Conservation (phyloP, 2,329 filamentous ascomycete species). For the Aspergillus sp. region DNA sequence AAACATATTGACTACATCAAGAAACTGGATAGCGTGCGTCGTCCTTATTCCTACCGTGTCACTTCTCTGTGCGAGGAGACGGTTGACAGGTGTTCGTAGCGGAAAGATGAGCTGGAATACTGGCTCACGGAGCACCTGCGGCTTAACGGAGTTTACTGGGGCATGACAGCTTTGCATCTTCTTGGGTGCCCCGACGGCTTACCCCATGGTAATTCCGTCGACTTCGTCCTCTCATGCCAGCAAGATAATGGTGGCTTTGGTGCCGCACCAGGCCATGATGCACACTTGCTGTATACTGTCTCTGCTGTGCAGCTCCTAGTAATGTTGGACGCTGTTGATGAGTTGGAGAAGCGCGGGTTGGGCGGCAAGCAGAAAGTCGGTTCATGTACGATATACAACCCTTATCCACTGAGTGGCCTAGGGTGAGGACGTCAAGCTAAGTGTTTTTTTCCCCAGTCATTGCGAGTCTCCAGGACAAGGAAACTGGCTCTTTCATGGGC, state of each 20-base stretch:
- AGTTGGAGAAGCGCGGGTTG: slow-evolving; percentile 70
- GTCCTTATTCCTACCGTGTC: slow-evolving; percentile 24
- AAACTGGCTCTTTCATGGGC: slow-evolving; percentile 84
- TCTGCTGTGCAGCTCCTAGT: slow-evolving; percentile 93
- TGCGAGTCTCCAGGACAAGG: slow-evolving; percentile 73
- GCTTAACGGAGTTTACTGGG: slow-evolving; percentile 96
- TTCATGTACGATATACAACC: slow-evolving; percentile 71
- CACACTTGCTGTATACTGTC: slow-evolving; percentile 94
- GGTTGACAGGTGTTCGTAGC: slow-evolving; percentile 52
- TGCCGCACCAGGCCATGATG: slow-evolving; percentile 89
- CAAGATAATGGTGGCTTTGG: slow-evolving; percentile 88
- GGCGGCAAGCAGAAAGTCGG: slow-evolving; percentile 71
- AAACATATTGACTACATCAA: slow-evolving; percentile 92
- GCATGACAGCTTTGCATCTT: slow-evolving; percentile 82
- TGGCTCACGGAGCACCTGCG: slow-evolving; percentile 97
- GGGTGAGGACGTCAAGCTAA: slow-evolving; percentile 18
- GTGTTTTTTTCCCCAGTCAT: slow-evolving; percentile 58
- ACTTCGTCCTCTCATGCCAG: slow-evolving; percentile 95
- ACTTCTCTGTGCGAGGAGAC: slow-evolving; percentile 21
- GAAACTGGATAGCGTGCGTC: slow-evolving; percentile 77
- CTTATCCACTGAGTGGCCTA: slow-evolving; percentile 15
- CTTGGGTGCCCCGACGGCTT: slow-evolving; percentile 79
- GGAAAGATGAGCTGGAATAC: slow-evolving; percentile 93
- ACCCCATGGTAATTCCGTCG: slow-evolving; percentile 75
- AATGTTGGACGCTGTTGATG: slow-evolving; percentile 78